Conservation (phyloP, 768 basidiomycete species). For the Pleurotus platypus region DNA sequence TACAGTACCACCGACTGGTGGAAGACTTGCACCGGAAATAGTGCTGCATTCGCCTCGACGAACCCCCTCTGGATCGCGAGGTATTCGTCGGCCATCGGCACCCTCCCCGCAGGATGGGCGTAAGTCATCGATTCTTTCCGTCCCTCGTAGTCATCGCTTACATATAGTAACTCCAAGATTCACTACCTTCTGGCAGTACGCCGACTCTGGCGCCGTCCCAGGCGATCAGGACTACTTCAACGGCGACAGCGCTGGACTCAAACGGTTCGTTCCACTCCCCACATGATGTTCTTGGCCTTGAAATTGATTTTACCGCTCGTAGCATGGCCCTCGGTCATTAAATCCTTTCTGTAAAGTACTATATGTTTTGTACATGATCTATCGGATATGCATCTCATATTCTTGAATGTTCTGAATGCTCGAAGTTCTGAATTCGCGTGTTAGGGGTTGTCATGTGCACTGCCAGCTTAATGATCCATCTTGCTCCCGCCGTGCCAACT, state of each 20-base stretch:
- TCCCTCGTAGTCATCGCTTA: neutral
- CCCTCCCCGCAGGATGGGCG: conserved; percentile 59
- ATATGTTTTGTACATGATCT: neutral
- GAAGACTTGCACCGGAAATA: conserved; percentile 62
- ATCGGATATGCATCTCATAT: too few relatives aligned
- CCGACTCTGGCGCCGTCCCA: conserved; percentile 49
- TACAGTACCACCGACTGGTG: conserved; percentile 70
- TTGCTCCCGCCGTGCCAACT: neutral
- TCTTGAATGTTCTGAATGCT: too few relatives aligned
- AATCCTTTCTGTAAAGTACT: neutral
- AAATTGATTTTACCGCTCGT: neutral
- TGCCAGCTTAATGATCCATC: too few relatives aligned
- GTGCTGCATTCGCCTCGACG: conserved; percentile 39
- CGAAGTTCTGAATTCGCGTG: too few relatives aligned
- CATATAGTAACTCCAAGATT: conserved; percentile 22
- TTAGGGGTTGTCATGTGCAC: too few relatives aligned
- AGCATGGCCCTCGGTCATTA: neutral
- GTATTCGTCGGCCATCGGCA: conserved; percentile 44
- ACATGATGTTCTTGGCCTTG: neutral
- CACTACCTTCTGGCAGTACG: conserved; percentile 61
- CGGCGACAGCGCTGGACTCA: conserved; percentile 22
- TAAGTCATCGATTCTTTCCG: conserved; percentile 19
- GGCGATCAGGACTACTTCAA: conserved; percentile 60
- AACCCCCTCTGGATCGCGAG: conserved; percentile 64
- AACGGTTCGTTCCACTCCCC: neutral